Evolutionary conservation across 352 stramenopile species (phyloP).

Genomic region (Globisporangium nunn): DNA sequence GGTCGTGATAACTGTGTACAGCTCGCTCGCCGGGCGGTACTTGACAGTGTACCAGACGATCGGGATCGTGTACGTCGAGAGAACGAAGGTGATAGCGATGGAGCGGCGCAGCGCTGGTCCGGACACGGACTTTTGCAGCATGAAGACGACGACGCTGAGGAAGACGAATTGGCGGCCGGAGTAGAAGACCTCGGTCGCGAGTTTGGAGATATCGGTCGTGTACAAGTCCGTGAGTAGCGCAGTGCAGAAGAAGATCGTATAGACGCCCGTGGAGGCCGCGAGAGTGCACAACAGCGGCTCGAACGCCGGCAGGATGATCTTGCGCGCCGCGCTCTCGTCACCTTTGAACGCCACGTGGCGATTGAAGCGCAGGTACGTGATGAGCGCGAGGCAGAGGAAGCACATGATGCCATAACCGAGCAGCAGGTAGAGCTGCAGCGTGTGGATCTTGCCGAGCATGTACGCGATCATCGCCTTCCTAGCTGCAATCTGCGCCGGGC

Average conservation of each 20-base stretch:
- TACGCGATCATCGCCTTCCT: background rate
- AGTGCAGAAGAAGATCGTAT: constrained; percentile 5
- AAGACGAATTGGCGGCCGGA: constrained; percentile 11
- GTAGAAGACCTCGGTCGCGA: constrained; percentile 24
- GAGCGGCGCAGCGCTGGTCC: constrained; percentile 13
- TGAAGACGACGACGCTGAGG: constrained; percentile 5
- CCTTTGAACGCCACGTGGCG: constrained; percentile 28
- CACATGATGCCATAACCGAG: background rate
- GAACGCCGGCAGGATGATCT: constrained; percentile 51
- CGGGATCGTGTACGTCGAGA: constrained; percentile 8
- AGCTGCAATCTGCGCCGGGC: background rate
- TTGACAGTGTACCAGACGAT: background rate
- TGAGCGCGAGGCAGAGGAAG: constrained; percentile 10
- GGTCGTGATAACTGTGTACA: background rate
- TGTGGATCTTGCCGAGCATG: background rate
- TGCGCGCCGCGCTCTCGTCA: constrained; percentile 29
- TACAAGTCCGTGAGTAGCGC: background rate
- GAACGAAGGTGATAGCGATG: constrained; percentile 11
- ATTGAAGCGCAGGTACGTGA: constrained; percentile 44
- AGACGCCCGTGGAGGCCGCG: constrained; percentile 10
- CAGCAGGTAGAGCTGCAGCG: background rate
- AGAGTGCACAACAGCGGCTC: constrained; percentile 44
- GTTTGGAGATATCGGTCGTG: background rate
- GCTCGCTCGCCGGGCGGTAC: background rate
- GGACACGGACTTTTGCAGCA: constrained; percentile 10